Percentiles rank a stretch among this genome's conserved stretches.
phyloP scores from a whole-genome alignment of 2,329 filamentous ascomycete genomes.

The Arachnomyces sp. region DNA sequence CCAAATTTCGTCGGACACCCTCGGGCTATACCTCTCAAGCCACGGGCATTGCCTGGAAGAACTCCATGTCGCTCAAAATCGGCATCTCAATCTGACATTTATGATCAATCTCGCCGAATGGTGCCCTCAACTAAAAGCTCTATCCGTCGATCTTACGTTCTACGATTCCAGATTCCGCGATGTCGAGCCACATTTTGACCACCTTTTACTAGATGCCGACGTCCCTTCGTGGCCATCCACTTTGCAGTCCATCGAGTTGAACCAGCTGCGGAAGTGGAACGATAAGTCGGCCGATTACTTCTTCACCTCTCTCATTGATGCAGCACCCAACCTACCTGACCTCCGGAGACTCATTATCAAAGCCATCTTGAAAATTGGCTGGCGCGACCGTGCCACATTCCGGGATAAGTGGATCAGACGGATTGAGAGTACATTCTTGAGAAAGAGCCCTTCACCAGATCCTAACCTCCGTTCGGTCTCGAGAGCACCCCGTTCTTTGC shows the following conservation, averaged over 20 bases:
- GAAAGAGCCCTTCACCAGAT: conserved; percentile 25
- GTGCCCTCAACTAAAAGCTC: conserved; percentile 61
- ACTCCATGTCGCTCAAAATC: conserved; percentile 68
- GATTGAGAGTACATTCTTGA: conserved; percentile 47
- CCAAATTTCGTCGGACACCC: conserved; percentile 58
- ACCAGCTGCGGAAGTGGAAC: conserved; percentile 68
- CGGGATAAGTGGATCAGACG: conserved; percentile 68
- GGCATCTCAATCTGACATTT: conserved; percentile 67
- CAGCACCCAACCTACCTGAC: conserved; percentile 55
- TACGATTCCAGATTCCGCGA: conserved; percentile 60
- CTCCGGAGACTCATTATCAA: conserved; percentile 65
- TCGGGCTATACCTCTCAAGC: conserved; percentile 56
- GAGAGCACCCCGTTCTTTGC: conserved; percentile 3
- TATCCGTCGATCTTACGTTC: conserved; percentile 73
- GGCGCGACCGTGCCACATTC: conserved; percentile 74
- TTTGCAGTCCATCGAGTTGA: conserved; percentile 63
- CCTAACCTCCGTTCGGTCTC: conserved; percentile 20
- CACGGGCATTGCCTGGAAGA: conserved; percentile 60
- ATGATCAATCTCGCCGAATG: conserved; percentile 54
- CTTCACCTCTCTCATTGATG: conserved; percentile 67
- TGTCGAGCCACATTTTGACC: conserved; percentile 64
- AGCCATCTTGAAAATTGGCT: conserved; percentile 67
- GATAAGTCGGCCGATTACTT: conserved; percentile 64
- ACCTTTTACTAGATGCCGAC: conserved; percentile 50
- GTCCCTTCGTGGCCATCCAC: conserved; percentile 69